Conservation (phyloP, 805 yeast species). For the Nakazawaea ambrosiae region DNA sequence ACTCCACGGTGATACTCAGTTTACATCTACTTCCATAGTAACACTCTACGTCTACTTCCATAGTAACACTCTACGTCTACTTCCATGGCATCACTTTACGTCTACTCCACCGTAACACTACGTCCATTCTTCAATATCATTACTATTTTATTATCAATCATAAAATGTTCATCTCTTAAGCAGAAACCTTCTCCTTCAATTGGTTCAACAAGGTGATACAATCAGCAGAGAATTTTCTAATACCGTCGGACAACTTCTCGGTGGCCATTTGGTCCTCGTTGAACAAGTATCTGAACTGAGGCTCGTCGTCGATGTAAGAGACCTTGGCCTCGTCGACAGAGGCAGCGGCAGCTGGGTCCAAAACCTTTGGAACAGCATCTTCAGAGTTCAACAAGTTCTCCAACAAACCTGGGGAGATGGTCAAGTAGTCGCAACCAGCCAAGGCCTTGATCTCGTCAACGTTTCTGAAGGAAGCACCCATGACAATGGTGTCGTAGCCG, state of each 20-base stretch:
- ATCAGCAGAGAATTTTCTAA: slow-evolving; percentile 94
- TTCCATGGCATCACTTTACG: no score
- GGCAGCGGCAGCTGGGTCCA: slow-evolving; percentile 62
- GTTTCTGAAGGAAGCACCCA: slow-evolving; percentile 99
- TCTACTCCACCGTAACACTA: no score
- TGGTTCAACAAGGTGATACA: slow-evolving; percentile 68
- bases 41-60: no score
- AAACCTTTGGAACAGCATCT: slow-evolving; percentile 73
- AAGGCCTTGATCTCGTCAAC: slow-evolving; percentile 89
- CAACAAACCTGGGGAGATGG: slow-evolving; percentile 88
- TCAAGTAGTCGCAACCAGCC: slow-evolving; percentile 95
- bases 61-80: no score
- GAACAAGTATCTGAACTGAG: slow-evolving; percentile 81
- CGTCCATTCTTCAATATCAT: no score
- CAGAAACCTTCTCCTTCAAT: slow-evolving; percentile 52
- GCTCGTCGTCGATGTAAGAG: slow-evolving; percentile 76
- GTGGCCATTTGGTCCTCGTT: slow-evolving; percentile 99
- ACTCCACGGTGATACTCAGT: no score
- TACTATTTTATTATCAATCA: no score
- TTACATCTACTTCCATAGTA: no score
- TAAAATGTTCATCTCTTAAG: no score
- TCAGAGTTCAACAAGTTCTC: slow-evolving; percentile 79
- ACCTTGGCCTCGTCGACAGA: slow-evolving; percentile 59
- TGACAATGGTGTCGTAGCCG: slow-evolving; percentile 94
- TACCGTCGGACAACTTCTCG: slow-evolving; percentile 96